Base-by-base conservation (phyloP, 345 rosid genomes). In the Citrus medica region DNA sequence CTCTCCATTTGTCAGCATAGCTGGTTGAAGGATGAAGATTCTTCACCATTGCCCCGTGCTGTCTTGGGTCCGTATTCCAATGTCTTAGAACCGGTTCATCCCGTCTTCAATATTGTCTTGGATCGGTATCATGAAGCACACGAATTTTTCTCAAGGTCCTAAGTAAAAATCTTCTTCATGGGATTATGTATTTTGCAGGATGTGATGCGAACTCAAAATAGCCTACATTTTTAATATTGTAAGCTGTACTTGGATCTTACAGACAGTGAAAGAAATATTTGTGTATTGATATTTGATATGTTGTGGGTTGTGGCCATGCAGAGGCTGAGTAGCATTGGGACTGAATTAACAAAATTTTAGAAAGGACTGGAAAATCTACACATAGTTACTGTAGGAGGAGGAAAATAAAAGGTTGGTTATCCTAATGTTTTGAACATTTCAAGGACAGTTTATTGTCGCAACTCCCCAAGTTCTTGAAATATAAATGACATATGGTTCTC, bases 71-170 rank as follows among this genome's bases (percentile, higher is more conserved):
- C 91, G 7, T 89, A 88, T 80, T 88, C 90, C 48, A 94, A 92
- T 85, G 92, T 91, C 37, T 77, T 93, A 79, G 97, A 94, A 76
- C 93, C 97, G 74, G 77, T 90, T 42, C 88, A 96, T 60, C 98
- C 95, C 14, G 84, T 96, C 24, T 88, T 88, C 89, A 96, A 96
- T 35, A 81, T 96, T 30, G 92, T 90, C 79, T 37, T 88, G 60
- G 89, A 89, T 83, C 90, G 77, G 63, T 94, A 91, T 76, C 79
- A 71, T 3, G 95, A 89, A 84, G 99, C 97, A 56, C 84, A 72
- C 6, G 93, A 91, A 37, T 92, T 87, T 88, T 94, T 91, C 65
- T 0, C 73, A 1, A 56, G 69, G 71, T 73, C 76, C 40, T 74
- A 32, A 73, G n/a, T 7, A 55, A 46, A 75, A 19, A 13, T 73